Percentiles rank a stretch among this genome's conserved stretches.
These are phyloP conservation scores for Allomyces arbusculus DNA, from an alignment of 192 early-diverging fungal species.

Conservation along the genomic window DNA sequence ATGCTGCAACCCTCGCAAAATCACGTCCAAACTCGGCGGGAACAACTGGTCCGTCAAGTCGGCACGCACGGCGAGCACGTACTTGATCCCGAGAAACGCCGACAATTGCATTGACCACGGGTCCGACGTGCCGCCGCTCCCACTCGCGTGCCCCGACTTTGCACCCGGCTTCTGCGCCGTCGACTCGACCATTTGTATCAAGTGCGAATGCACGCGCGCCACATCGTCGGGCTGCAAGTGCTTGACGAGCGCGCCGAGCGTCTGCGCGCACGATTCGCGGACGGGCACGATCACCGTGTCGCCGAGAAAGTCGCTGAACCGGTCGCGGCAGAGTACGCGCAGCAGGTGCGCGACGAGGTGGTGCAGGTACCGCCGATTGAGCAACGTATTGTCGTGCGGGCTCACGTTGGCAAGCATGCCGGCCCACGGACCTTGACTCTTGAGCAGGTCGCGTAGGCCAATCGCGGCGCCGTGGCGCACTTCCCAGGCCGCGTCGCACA, in stretches of 20 bases:
- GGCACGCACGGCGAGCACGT: constrained; percentile 73
- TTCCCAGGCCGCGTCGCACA: constrained; percentile 69
- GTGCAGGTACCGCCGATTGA: constrained; percentile 63
- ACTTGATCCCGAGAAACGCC: constrained; percentile 79
- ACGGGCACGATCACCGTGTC: constrained; percentile 85
- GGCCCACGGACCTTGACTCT: constrained; percentile 61
- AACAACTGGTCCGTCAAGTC: constrained; percentile 65
- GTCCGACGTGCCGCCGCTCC: too few species aligned
- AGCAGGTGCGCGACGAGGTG: constrained; percentile 75
- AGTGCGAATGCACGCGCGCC: constrained; percentile 24
- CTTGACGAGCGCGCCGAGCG: constrained; percentile 48
- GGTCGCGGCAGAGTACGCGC: constrained; percentile 82
- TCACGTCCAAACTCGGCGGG: constrained; percentile 50
- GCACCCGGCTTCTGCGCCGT: constrained; percentile 9
- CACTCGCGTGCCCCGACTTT: constrained; percentile 14
- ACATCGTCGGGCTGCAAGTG: constrained; percentile 35
- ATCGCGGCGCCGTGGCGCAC: constrained; percentile 88
- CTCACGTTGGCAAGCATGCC: constrained; percentile 38
- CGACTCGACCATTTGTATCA: constrained; percentile 32
- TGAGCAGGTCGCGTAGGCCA: constrained; percentile 73
- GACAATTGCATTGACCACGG: constrained; percentile 84
- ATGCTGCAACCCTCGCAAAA: constrained; percentile 66
- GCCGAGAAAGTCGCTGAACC: constrained; percentile 90
- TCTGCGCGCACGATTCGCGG: constrained; percentile 79
- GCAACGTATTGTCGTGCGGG: constrained; percentile 28